Base-by-base conservation (phyloP, 805 yeast species). In the Pichia paraexigua region DNA sequence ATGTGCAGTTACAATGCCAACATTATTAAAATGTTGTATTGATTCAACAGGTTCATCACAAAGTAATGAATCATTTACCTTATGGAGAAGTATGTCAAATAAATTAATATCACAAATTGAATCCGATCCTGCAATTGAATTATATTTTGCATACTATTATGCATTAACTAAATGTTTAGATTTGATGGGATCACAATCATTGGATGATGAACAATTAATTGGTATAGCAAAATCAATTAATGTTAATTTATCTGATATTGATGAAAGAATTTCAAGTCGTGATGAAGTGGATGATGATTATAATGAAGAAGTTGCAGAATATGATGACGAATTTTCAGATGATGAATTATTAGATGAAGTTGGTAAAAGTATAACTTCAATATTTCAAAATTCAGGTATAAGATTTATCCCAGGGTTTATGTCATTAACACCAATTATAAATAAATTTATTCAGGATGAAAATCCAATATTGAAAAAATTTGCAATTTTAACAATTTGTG, bases 291-390 rank as follows among this genome's bases (percentile, higher is more conserved):
- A 86, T 56, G 96, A 88, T 63, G 96, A 87, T 62, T 90, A 84
- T 65, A 85, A 85, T 53, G 97, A 89, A 69, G 97, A 88, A 44
- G 73, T 83, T 7, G 95, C 85, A 53, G 87, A 81, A 50, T 90
- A 84, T 51, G 97, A 91, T 51, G 89, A 82, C 53, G 95, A 86
- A 60, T 80, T 75, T 59, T 83, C 94, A 1, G 98, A 94, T 65
- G 97, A 90, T 63, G 97, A 91, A 63, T 71, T 94, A 45, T 70
- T 90, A 48, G 95, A 89, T 60, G 96, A 92, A 63, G 80, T 90
- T 56, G 87, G 85, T 64, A 86, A 85, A 63, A 82, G 85, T 1
- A 67, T 94, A 40, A 75, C 85, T 9, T 75, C 85, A 0, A 73
- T 89, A 18, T 85, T 92, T 75, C 84, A 80, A 65, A 76, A 78